Conservation (phyloP, 1,139 yeast genomes). For the Geotrichum carabidarum region DNA sequence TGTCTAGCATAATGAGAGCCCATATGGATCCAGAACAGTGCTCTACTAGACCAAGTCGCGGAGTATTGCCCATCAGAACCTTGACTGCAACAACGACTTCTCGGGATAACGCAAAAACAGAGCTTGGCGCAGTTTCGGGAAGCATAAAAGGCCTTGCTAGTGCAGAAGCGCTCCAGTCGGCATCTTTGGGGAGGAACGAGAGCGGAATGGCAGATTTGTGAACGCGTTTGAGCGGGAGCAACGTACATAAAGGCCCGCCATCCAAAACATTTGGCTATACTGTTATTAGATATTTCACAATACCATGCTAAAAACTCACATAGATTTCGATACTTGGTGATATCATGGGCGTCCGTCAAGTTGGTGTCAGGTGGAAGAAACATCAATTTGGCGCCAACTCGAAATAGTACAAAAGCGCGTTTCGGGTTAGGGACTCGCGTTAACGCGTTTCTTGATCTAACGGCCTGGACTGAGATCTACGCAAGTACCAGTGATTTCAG, state of each 20-base stretch:
- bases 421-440: not conserved
- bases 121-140: not conserved
- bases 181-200: conserved; percentile 7
- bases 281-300: not conserved
- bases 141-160: conserved; percentile 9
- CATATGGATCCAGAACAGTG: conserved; percentile 10
- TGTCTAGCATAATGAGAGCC: conserved; percentile 8
- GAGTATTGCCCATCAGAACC: not conserved
- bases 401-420: not conserved
- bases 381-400: not conserved
- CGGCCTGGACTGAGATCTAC: not conserved
- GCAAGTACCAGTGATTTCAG: not conserved
- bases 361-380: not conserved
- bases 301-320: not conserved
- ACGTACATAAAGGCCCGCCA: conserved; percentile 2
- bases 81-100: conserved; percentile 12
- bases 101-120: not conserved
- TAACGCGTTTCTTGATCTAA: not conserved
- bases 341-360: not conserved
- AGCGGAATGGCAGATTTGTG: conserved; percentile 10
- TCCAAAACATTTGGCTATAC: not conserved
- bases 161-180: not conserved
- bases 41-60: conserved; percentile 9
- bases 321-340: conserved; percentile 4
- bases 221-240: conserved; percentile 14